Evolutionary conservation across 2,329 filamentous ascomycete genomes (phyloP).

Genomic region (Sporothrix globosa): DNA sequence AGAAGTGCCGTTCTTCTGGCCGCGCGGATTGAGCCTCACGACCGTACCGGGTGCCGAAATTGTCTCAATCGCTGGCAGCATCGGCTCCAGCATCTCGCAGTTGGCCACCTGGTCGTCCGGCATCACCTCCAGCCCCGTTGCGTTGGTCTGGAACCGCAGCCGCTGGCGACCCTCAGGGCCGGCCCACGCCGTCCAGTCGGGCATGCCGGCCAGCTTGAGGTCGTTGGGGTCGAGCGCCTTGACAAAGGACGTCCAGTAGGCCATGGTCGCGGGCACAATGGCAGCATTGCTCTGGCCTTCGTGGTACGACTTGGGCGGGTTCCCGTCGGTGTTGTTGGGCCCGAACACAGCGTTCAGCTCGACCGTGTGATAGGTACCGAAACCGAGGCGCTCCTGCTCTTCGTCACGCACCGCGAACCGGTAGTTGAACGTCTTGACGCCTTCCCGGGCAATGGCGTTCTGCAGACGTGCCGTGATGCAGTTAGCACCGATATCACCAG

Average conservation of each 20-base stretch:
- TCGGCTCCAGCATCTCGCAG: slow-evolving; percentile 38
- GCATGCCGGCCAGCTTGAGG: slow-evolving; percentile 47
- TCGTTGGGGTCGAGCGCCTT: slow-evolving; percentile 66
- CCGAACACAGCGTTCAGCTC: slow-evolving; percentile 72
- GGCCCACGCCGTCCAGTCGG: slow-evolving; percentile 55
- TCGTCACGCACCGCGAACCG: slow-evolving; percentile 69
- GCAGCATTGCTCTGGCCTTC: slow-evolving; percentile 56
- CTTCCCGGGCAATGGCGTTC: slow-evolving; percentile 43
- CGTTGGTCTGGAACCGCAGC: slow-evolving; percentile 49
- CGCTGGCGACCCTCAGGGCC: slow-evolving; percentile 42
- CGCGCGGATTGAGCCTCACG: slow-evolving; percentile 35
- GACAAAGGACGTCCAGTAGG: slow-evolving; percentile 76
- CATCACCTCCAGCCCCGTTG: slow-evolving; percentile 50
- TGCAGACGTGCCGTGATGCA: slow-evolving; percentile 51
- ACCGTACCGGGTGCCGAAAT: slow-evolving; percentile 30
- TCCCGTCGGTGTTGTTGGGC: slow-evolving; percentile 55
- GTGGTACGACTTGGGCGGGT: slow-evolving; percentile 57
- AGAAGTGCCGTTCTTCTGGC: slow-evolving; percentile 32
- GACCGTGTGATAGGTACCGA: slow-evolving; percentile 68
- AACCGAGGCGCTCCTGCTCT: slow-evolving; percentile 53
- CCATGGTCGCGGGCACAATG: slow-evolving; percentile 64
- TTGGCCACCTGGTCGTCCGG: slow-evolving; percentile 41
- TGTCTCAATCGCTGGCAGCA: slow-evolving; percentile 38
- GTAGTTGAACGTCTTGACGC: slow-evolving; percentile 64
- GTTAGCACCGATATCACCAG: slow-evolving; percentile 67